Conservation (phyloP, 805 yeast genomes). For the Alloascoidea africana region DNA sequence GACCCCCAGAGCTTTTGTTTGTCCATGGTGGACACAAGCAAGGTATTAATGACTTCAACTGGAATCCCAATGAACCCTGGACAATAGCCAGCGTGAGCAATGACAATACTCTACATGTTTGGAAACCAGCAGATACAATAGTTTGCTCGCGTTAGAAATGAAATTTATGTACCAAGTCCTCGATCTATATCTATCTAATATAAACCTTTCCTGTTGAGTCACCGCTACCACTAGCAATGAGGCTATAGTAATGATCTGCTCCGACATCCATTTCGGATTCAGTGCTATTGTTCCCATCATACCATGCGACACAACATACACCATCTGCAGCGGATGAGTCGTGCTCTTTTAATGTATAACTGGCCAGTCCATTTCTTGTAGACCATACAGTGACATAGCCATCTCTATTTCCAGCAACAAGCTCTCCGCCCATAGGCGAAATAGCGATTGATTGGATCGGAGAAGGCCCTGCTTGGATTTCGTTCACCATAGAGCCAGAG, state of each 20-base stretch:
- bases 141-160: too few species aligned
- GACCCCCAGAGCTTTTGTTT: slow-evolving; percentile 27
- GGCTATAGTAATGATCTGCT: not conserved
- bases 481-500: not conserved
- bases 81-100: slow-evolving; percentile 65
- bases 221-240: not conserved
- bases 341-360: not conserved
- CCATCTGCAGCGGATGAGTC: not conserved
- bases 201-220: not conserved
- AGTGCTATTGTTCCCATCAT: too few species aligned
- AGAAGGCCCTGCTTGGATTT: not conserved
- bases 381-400: not conserved
- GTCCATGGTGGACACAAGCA: slow-evolving; percentile 77
- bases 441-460: not conserved
- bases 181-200: too few species aligned
- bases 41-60: slow-evolving; percentile 72
- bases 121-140: slow-evolving; percentile 44
- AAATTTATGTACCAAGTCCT: too few species aligned
- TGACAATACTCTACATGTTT: slow-evolving; percentile 77
- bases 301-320: not conserved
- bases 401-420: slow-evolving; percentile 1
- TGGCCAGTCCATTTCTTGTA: not conserved
- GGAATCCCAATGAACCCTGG: slow-evolving; percentile 66
- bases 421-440: not conserved
- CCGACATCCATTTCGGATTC: too few species aligned